Conservation (phyloP, 768 basidiomycete genomes). For the Rhodocollybia butyracea region DNA sequence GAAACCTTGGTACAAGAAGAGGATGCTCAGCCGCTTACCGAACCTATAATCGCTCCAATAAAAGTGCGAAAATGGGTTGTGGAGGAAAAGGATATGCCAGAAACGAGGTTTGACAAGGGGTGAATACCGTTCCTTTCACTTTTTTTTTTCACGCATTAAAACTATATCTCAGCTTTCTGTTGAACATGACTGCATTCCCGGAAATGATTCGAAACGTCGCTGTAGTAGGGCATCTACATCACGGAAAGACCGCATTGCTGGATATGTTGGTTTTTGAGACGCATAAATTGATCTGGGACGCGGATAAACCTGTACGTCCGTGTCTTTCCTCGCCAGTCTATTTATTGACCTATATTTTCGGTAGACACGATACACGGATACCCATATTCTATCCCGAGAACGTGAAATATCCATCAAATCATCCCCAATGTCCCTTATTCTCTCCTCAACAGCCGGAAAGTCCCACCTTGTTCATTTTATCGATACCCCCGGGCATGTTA, state of each 20-base stretch:
- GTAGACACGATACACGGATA: conserved; percentile 96
- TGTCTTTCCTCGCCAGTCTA: conserved; percentile 24
- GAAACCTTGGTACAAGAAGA: conserved; percentile 98
- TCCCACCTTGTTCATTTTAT: conserved; percentile 91
- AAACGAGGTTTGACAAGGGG: conserved; percentile 98
- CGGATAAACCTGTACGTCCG: conserved; percentile 69
- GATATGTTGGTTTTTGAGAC: conserved; percentile 98
- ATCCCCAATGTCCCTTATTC: conserved; percentile 90
- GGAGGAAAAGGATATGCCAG: conserved; percentile 93
- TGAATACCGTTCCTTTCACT: conserved; percentile 34
- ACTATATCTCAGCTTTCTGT: conserved; percentile 62
- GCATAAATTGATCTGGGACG: conserved; percentile 91
- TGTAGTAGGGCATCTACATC: conserved; percentile 94
- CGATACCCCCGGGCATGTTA: conserved; percentile 97
- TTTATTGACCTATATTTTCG: not conserved
- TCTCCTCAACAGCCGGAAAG: conserved; percentile 83
- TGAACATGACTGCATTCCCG: conserved; percentile 88
- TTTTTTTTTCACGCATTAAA: not conserved
- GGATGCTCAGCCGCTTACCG: conserved; percentile 90
- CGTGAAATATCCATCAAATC: conserved; percentile 96
- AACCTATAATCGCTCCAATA: conserved; percentile 93
- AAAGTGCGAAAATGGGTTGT: conserved; percentile 94
- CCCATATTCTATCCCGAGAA: conserved; percentile 83
- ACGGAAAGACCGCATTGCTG: conserved; percentile 95
- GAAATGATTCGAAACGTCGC: conserved; percentile 96